Evolutionary conservation across 768 basidiomycete species (phyloP).

Genomic region (Chalciporus pseudorubinellus): DNA sequence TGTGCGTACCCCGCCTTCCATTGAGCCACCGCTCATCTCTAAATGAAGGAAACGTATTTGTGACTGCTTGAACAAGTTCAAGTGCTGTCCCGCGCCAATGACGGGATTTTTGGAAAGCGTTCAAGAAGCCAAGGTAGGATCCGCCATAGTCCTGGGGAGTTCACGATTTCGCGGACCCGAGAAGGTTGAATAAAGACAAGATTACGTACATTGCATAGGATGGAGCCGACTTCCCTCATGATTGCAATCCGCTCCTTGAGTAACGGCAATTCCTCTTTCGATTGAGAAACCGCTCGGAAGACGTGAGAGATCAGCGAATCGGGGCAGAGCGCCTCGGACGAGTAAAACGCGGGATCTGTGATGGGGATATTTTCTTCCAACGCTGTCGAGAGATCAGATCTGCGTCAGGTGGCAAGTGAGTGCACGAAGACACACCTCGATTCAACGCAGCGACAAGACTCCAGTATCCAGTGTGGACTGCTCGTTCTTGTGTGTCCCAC

Average conservation of each 20-base stretch:
- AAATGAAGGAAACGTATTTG: conserved; percentile 70
- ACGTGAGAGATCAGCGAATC: conserved; percentile 65
- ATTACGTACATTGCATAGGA: conserved; percentile 62
- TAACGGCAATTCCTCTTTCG: conserved; percentile 65
- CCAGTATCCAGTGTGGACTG: conserved; percentile 82
- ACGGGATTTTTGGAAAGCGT: conserved; percentile 54
- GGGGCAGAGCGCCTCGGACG: conserved; percentile 65
- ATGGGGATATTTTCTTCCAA: conserved; percentile 76
- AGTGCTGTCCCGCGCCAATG: conserved; percentile 62
- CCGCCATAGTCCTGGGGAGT: conserved; percentile 57
- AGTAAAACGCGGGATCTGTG: conserved; percentile 76
- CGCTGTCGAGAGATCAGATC: conserved; percentile 41
- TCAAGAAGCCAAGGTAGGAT: conserved; percentile 65
- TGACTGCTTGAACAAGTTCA: conserved; percentile 68
- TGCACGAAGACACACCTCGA: conserved; percentile 49
- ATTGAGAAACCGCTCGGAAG: conserved; percentile 60
- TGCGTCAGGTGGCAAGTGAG: background rate
- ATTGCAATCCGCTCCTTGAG: conserved; percentile 68
- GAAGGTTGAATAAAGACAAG: background rate
- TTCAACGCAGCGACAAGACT: conserved; percentile 82
- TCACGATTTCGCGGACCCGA: conserved; percentile 2
- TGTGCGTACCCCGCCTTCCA: conserved; percentile 53
- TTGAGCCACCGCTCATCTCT: conserved; percentile 63
- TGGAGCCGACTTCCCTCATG: conserved; percentile 74
- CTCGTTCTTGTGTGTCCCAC: conserved; percentile 53